Evolutionary conservation across 371 early-diverging fungal species (phyloP).

Genomic region (Dentiscutata heterogama): DNA sequence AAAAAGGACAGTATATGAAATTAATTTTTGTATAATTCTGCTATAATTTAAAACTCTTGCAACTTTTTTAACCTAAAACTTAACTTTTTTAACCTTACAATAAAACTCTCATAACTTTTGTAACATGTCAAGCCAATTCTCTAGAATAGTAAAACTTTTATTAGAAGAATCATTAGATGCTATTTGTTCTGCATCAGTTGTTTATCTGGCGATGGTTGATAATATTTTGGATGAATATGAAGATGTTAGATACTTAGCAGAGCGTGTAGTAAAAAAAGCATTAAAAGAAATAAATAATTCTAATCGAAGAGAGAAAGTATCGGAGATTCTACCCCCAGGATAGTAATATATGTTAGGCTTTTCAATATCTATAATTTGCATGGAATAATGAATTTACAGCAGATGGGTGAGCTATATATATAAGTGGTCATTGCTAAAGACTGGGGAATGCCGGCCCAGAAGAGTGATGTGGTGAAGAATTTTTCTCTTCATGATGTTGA

Average conservation of each 20-base stretch:
- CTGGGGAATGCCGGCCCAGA: background rate
- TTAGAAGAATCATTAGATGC: background rate
- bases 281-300: constrained; percentile 11
- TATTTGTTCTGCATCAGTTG: background rate
- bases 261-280: background rate
- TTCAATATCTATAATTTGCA: background rate
- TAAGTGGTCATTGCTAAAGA: constrained; percentile 7
- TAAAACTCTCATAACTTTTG: too few species aligned
- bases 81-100: too few species aligned
- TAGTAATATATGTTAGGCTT: background rate
- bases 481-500: background rate
- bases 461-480: background rate
- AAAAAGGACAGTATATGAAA: too few species aligned
- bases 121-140: background rate
- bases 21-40: too few species aligned
- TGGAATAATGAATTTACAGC: background rate
- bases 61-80: too few species aligned
- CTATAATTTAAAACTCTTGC: too few species aligned
- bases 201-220: background rate
- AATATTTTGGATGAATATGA: background rate
- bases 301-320: background rate
- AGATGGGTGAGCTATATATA: background rate
- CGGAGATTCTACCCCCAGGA: background rate
- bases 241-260: background rate
- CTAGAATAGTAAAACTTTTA: background rate